A percentile compares a stretch with the other conserved stretches of the same genome.
Conservation (phyloP, 331 rosid genomes). For the Acacia concinna region DNA sequence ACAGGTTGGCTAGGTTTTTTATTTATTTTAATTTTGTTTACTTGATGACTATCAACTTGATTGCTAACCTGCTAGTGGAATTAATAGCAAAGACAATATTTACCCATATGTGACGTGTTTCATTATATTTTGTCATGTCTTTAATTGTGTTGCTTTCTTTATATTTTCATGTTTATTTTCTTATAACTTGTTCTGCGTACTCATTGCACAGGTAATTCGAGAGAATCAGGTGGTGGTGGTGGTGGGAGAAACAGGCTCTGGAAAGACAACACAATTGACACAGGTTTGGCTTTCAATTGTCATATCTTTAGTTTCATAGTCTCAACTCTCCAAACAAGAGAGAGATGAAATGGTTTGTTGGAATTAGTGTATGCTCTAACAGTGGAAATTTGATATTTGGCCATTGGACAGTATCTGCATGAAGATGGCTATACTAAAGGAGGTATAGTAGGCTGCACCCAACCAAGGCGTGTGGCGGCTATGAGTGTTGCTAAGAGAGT, state of each 20-base stretch:
- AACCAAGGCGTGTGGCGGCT: slow-evolving; percentile 99
- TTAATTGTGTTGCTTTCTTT: slow-evolving; percentile 12
- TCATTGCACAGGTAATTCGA: slow-evolving; percentile 68
- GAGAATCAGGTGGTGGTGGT: slow-evolving; percentile 94
- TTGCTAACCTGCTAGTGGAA: background rate
- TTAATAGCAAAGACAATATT: background rate
- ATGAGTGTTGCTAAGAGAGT: slow-evolving; percentile 99
- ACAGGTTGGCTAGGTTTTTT: slow-evolving; percentile 55
- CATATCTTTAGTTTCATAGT: background rate
- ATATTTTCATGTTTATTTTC: slow-evolving; percentile 23
- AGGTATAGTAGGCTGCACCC: slow-evolving; percentile 94
- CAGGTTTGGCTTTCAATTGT: slow-evolving; percentile 55
- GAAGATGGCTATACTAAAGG: slow-evolving; percentile 86
- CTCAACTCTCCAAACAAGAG: background rate
- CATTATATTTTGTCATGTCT: background rate
- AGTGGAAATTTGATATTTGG: slow-evolving; percentile 32
- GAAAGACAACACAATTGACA: slow-evolving; percentile 95
- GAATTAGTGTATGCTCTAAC: slow-evolving; percentile 9
- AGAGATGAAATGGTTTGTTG: background rate
- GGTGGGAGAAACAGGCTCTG: slow-evolving; percentile 99
- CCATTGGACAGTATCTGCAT: slow-evolving; percentile 69
- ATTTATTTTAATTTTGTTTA: slow-evolving; percentile 3
- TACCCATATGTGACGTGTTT: background rate
- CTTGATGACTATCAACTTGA: background rate
- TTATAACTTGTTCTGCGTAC: slow-evolving; percentile 21